Evolutionary conservation across 768 basidiomycete genomes (phyloP).

Genomic region (Cyclocybe cylindracea): DNA sequence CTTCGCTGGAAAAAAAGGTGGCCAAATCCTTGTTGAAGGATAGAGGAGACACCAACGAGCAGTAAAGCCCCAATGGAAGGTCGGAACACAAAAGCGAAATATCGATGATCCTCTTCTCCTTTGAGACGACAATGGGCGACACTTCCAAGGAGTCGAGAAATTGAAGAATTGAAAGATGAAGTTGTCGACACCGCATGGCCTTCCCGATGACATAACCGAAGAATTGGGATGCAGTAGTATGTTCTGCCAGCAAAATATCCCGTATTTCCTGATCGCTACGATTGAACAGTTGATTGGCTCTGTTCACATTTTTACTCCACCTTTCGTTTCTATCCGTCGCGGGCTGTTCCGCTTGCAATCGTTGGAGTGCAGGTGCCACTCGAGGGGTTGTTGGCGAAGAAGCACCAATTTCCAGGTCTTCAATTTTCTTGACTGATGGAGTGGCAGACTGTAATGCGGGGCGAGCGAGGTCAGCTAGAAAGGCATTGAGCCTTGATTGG

Average conservation of each 20-base stretch:
- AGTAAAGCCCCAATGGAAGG: conserved; percentile 65
- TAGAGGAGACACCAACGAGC: conserved; percentile 60
- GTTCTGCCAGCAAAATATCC: conserved; percentile 67
- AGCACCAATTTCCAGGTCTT: conserved; percentile 57
- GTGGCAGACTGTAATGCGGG: conserved; percentile 30
- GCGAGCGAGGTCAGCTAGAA: conserved; percentile 56
- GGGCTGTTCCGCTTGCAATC: conserved; percentile 48
- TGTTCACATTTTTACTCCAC: conserved; percentile 44
- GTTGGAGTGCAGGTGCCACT: conserved; percentile 41
- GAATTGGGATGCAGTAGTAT: conserved; percentile 66
- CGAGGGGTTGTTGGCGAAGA: conserved; percentile 29
- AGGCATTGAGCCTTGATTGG: conserved; percentile 54
- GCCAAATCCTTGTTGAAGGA: conserved; percentile 58
- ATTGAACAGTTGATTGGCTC: conserved; percentile 53
- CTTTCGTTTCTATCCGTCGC: conserved; percentile 41
- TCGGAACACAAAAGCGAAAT: conserved; percentile 64
- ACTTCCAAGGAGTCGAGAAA: conserved; percentile 41
- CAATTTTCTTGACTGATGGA: conserved; percentile 51
- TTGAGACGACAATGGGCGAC: conserved; percentile 50
- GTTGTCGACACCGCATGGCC: conserved; percentile 58
- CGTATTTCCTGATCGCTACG: conserved; percentile 56
- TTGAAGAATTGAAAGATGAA: conserved; percentile 58
- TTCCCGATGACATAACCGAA: conserved; percentile 78
- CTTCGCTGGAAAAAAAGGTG: conserved; percentile 46
- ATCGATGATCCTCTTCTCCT: conserved; percentile 56